phyloP scores from a whole-genome alignment of 176 grass and related monocot species.

The Alopecurus myosuroides region DNA sequence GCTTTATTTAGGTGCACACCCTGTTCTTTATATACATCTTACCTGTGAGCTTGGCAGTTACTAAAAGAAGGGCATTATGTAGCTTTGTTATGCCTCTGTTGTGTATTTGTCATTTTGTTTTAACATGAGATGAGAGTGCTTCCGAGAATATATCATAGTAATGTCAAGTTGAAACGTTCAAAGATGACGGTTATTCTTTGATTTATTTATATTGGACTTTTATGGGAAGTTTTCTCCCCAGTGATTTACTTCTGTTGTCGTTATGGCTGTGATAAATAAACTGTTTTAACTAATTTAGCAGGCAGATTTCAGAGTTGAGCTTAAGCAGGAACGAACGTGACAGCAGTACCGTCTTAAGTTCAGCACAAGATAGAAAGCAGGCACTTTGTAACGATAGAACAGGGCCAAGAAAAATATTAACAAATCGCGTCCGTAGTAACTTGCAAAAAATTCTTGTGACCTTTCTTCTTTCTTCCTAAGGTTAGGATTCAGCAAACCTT shows the following conservation, averaged over 20 bases:
- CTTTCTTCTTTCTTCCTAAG: slow-evolving; percentile 7
- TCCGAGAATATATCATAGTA: background rate
- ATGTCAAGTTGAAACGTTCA: background rate
- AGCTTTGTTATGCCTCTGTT: background rate
- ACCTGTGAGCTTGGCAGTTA: background rate
- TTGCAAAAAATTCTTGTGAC: background rate
- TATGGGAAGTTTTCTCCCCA: background rate
- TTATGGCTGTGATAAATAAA: background rate
- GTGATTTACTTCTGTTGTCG: background rate
- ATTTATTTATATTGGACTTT: background rate
- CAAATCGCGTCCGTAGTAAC: background rate
- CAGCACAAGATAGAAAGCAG: background rate
- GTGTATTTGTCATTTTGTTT: background rate
- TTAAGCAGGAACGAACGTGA: background rate
- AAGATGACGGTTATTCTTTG: background rate
- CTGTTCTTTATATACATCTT: background rate
- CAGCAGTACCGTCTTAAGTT: background rate
- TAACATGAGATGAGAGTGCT: background rate
- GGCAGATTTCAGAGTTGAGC: background rate
- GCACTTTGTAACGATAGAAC: background rate
- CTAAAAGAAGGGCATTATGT: background rate
- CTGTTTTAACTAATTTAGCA: background rate
- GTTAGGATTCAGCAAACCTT: slow-evolving; percentile 4
- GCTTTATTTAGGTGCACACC: background rate
- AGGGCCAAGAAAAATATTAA: background rate